Conservation (phyloP, 2,329 filamentous ascomycete genomes). For the Hymenoscyphus linearis region DNA sequence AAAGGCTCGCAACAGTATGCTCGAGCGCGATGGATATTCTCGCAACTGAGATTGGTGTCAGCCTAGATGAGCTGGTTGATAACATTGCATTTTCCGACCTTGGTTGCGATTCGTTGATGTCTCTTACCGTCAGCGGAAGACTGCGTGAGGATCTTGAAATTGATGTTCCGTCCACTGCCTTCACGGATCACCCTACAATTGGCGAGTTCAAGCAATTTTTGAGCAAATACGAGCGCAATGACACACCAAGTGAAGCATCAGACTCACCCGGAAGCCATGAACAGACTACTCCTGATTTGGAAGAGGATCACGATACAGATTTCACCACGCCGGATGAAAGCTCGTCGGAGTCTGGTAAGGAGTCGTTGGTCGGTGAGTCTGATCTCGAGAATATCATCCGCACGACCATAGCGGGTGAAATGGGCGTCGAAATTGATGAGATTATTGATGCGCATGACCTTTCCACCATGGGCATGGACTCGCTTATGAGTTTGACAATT, state of each 20-base stretch:
- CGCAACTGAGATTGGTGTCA: conserved; percentile 51
- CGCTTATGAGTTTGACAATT: conserved; percentile 52
- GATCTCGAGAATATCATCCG: conserved; percentile 51
- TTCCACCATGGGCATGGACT: conserved; percentile 54
- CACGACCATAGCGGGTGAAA: conserved; percentile 64
- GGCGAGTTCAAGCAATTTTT: conserved; percentile 46
- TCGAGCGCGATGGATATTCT: conserved; percentile 47
- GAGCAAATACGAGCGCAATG: conserved; percentile 34
- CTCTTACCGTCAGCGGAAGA: conserved; percentile 50
- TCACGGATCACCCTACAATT: conserved; percentile 36
- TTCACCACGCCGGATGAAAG: conserved; percentile 52
- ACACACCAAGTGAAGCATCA: background rate
- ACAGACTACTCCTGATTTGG: conserved; percentile 36
- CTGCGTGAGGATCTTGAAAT: conserved; percentile 54
- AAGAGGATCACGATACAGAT: conserved; percentile 39
- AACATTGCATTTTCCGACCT: conserved; percentile 52
- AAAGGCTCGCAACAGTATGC: conserved; percentile 43
- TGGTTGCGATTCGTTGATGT: conserved; percentile 58
- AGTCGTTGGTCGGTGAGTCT: conserved; percentile 24
- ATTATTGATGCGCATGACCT: conserved; percentile 49
- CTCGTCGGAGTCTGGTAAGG: conserved; percentile 44
- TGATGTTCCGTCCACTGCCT: conserved; percentile 47
- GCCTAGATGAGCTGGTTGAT: conserved; percentile 49
- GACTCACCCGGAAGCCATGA: conserved; percentile 12
- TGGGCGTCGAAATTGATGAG: conserved; percentile 65